Conservation (phyloP, 2,329 filamentous ascomycete genomes). For the Fusarium sp. region DNA sequence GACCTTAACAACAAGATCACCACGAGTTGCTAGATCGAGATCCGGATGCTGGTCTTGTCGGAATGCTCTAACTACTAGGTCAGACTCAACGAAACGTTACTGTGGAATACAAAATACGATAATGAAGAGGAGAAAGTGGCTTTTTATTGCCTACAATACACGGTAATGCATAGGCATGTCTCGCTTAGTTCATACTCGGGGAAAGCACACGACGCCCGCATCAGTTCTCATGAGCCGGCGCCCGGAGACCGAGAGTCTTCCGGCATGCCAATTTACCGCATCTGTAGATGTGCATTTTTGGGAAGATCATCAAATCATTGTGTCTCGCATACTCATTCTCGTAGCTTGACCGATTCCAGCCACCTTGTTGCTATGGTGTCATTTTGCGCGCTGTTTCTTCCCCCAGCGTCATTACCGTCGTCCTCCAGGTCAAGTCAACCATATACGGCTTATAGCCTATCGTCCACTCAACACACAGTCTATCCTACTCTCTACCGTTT, state of each 20-base stretch:
- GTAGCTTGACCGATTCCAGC: not conserved
- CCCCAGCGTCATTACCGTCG: no score
- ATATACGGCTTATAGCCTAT: no score
- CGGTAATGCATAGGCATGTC: not conserved
- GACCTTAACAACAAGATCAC: not conserved
- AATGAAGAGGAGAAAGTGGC: fast-evolving
- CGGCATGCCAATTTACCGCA: not conserved
- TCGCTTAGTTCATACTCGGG: not conserved
- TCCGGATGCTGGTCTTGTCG: not conserved
- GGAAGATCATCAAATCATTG: fast-evolving
- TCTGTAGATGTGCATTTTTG: not conserved
- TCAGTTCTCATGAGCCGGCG: not conserved
- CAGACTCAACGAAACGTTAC: no score
- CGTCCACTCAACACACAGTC: no score
- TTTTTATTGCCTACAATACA: not conserved
- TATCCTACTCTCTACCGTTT: not conserved
- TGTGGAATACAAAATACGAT: not conserved
- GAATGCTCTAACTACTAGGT: fast-evolving
- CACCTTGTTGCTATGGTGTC: no score
- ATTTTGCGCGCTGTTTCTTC: not conserved
- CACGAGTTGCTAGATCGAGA: not conserved
- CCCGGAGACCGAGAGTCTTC: not conserved
- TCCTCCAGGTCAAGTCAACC: not conserved
- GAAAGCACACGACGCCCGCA: no score
- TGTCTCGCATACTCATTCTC: fast-evolving